Evolutionary conservation across 2,329 filamentous ascomycete species (phyloP).

Genomic region (Anisogramma anomala): DNA sequence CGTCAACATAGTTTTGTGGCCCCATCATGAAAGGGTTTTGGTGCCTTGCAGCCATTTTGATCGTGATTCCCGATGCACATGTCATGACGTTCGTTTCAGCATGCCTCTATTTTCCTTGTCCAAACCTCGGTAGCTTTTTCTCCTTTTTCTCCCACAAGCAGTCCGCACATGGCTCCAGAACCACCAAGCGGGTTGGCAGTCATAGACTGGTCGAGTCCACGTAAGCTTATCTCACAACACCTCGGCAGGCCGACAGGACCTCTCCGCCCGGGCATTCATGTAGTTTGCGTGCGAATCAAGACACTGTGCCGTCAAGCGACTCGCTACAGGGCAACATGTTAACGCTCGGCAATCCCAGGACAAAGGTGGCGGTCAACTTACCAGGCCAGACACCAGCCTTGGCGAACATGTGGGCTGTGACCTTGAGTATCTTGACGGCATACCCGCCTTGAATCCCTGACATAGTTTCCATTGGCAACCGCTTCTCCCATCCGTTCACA

Average conservation of each 20-base stretch:
- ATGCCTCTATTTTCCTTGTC: too few species aligned
- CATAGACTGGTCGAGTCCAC: too few species aligned
- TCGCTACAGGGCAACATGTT: constrained; percentile 24
- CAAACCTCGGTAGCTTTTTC: too few species aligned
- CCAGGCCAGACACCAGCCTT: constrained; percentile 88
- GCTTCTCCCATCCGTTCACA: constrained; percentile 62
- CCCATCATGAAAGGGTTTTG: too few species aligned
- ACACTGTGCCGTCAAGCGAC: constrained; percentile 43
- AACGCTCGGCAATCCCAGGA: background rate
- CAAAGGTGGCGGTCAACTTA: constrained; percentile 31
- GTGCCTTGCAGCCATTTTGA: too few species aligned
- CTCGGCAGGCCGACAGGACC: constrained; percentile 33
- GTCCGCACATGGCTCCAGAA: too few species aligned
- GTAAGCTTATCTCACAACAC: too few species aligned
- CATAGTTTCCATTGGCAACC: constrained; percentile 51
- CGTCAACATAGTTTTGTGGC: too few species aligned
- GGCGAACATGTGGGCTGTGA: constrained; percentile 78
- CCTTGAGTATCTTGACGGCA: constrained; percentile 70
- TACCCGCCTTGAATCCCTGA: constrained; percentile 54
- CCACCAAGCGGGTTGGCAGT: too few species aligned
- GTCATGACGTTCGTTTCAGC: too few species aligned
- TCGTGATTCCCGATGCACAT: too few species aligned
- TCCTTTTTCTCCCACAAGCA: too few species aligned
- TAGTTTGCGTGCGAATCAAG: constrained; percentile 43
- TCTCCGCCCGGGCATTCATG: constrained; percentile 41